Evolutionary conservation across 345 rosid species (phyloP).

Genomic region (Linum lewisii): DNA sequence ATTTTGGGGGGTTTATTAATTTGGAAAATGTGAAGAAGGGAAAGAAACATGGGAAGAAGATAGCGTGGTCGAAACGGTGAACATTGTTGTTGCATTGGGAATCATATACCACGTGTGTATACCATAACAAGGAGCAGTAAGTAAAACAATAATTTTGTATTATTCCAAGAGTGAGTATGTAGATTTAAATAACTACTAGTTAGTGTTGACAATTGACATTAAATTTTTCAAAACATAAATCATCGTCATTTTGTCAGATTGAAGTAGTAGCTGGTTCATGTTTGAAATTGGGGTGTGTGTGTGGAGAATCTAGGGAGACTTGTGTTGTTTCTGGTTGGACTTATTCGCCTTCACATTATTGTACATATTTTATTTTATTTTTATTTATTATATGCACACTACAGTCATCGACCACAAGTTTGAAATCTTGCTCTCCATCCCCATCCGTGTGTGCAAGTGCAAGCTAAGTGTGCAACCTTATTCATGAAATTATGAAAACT

Average conservation of each 20-base stretch:
- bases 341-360: neutral
- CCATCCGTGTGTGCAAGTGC: too few relatives aligned
- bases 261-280: neutral
- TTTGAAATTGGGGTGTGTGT: neutral
- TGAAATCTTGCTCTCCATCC: too few relatives aligned
- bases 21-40: neutral
- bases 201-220: constrained; percentile 11
- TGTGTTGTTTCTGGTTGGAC: neutral
- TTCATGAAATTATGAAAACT: too few relatives aligned
- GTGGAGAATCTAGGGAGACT: neutral
- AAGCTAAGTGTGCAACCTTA: too few relatives aligned
- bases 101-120: constrained; percentile 1
- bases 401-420: too few relatives aligned
- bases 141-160: neutral
- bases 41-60: constrained; percentile 27
- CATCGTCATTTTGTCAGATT: neutral
- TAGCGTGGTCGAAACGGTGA: constrained; percentile 83
- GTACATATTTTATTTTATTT: too few relatives aligned
- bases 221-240: neutral
- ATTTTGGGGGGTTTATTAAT: constrained; percentile 2
- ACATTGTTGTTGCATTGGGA: constrained; percentile 32
- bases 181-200: constrained; percentile 12
- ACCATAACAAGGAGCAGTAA: neutral
- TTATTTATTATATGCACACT: too few relatives aligned
- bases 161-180: constrained; percentile 16